Conservation (phyloP, 208 protist genomes). For the Herpetomonas muscarum region DNA sequence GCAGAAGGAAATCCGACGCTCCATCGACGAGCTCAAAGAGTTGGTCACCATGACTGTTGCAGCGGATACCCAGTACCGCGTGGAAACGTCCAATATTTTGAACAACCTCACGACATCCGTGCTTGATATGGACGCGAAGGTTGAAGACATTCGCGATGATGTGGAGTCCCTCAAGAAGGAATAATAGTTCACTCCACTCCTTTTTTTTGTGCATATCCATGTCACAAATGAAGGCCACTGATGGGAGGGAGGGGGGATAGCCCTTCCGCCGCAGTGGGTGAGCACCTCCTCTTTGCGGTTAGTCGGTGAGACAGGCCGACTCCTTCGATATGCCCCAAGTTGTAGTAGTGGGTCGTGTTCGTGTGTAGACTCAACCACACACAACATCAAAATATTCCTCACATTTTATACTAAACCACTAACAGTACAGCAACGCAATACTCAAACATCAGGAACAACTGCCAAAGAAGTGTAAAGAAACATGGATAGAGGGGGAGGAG, state of each 20-base stretch:
- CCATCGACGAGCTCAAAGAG: conserved; percentile 50
- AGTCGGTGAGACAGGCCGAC: no score
- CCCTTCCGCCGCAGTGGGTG: neutral
- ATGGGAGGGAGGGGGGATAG: neutral
- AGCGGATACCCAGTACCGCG: conserved; percentile 31
- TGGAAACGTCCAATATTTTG: conserved; percentile 63
- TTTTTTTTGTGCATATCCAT: no score
- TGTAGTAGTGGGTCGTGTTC: no score
- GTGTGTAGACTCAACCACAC: no score
- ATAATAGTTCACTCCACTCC: neutral
- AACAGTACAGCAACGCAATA: no score
- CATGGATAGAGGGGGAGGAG: no score
- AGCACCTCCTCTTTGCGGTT: no score
- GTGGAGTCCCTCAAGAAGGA: conserved; percentile 6
- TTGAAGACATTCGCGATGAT: conserved; percentile 52
- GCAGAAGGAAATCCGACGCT: conserved; percentile 31
- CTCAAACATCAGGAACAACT: no score
- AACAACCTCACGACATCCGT: conserved; percentile 69
- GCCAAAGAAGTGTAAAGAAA: no score
- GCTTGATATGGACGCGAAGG: conserved; percentile 64
- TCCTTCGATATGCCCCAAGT: no score
- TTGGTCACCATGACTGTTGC: conserved; percentile 23
- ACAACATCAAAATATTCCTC: no score
- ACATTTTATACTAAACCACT: no score
- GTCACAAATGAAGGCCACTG: neutral